These are phyloP conservation scores for Lactifluus pinguis DNA, from an alignment of 768 basidiomycete genomes.

Conservation along the genomic window DNA sequence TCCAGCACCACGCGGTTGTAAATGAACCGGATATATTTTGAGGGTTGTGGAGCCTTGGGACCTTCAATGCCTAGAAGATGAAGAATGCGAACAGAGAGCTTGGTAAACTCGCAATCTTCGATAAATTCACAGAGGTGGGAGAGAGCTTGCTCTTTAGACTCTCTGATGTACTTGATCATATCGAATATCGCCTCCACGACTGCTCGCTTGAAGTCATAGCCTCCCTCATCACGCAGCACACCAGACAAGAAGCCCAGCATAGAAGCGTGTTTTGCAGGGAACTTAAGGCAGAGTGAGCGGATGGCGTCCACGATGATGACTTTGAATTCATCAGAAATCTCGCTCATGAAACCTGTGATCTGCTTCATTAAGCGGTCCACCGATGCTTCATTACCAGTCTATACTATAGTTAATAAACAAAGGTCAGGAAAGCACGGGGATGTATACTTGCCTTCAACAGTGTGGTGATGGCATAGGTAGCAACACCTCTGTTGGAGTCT, in stretches of 20 bases:
- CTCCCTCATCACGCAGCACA: conserved; percentile 94
- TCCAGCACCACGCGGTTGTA: conserved; percentile 99
- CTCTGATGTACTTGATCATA: conserved; percentile 97
- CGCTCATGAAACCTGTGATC: conserved; percentile 97
- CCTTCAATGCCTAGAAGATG: conserved; percentile 94
- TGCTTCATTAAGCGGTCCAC: conserved; percentile 99
- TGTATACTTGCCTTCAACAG: conserved; percentile 67
- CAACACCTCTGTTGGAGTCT: conserved; percentile 90
- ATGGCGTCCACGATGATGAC: conserved; percentile 99
- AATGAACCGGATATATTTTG: conserved; percentile 98
- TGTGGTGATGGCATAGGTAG: conserved; percentile 97
- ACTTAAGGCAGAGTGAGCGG: conserved; percentile 96
- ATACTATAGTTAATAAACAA: conserved; percentile 12
- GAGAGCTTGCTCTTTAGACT: conserved; percentile 94
- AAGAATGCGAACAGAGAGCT: conserved; percentile 93
- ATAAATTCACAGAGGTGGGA: conserved; percentile 99
- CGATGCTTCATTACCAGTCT: conserved; percentile 98
- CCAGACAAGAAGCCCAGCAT: conserved; percentile 98
- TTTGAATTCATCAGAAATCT: conserved; percentile 99
- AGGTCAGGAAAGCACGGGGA: neutral
- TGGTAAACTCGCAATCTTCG: conserved; percentile 99
- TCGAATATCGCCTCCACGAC: conserved; percentile 99
- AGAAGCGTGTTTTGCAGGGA: conserved; percentile 91
- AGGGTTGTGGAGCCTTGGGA: conserved; percentile 90
- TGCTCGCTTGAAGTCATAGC: conserved; percentile 98